Conservation (phyloP, 768 basidiomycete species). For the Imleria badia region DNA sequence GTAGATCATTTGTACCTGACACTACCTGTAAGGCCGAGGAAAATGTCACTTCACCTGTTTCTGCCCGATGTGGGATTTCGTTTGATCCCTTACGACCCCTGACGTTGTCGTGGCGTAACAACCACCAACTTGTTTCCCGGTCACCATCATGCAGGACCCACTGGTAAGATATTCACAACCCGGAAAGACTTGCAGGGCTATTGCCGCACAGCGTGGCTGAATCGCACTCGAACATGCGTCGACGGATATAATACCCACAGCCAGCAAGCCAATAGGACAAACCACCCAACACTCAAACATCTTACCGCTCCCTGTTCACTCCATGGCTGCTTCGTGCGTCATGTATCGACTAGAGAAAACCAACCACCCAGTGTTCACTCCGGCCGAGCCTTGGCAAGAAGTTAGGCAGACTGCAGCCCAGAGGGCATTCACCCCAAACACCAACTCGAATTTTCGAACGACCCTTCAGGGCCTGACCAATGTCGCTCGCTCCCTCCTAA, state of each 20-base stretch:
- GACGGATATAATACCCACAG: conserved; percentile 10
- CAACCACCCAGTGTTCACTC: not conserved
- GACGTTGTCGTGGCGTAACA: no score
- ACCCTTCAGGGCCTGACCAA: not conserved
- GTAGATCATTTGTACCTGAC: no score
- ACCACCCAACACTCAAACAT: not conserved
- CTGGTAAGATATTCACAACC: conserved; percentile 6
- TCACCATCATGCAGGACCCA: not conserved
- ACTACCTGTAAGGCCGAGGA: no score
- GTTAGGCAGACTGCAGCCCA: not conserved
- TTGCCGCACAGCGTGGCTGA: not conserved
- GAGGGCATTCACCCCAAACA: not conserved
- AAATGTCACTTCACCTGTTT: no score
- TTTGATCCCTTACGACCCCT: no score
- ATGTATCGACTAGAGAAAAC: not conserved
- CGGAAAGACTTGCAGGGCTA: not conserved
- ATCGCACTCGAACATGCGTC: not conserved
- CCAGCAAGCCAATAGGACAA: not conserved
- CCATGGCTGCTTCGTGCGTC: conserved; percentile 10
- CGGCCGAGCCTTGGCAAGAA: not conserved
- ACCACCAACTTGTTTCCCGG: no score
- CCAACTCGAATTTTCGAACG: not conserved
- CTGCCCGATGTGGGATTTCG: no score
- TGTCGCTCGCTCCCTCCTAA: conserved; percentile 2
- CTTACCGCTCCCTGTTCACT: not conserved